phyloP scores from a whole-genome alignment of 176 grass and related monocot species.

The Ensete ventricosum region DNA sequence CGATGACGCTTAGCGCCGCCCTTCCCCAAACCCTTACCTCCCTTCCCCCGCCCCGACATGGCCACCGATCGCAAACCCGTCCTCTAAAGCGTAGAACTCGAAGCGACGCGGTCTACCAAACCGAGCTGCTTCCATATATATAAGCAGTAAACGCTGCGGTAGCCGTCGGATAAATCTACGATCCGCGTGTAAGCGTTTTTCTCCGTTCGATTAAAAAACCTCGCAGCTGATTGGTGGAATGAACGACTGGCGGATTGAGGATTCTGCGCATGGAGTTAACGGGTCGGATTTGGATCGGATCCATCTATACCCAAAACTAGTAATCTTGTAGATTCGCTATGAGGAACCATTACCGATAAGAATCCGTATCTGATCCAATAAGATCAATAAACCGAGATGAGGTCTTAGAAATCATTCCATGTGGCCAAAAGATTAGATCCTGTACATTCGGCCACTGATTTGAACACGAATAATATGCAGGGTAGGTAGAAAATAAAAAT shows the following conservation, averaged over 20 bases:
- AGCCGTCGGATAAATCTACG: neutral
- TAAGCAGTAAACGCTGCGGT: neutral
- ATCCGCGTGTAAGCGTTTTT: neutral
- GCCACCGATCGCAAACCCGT: neutral
- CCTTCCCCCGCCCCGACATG: constrained; percentile 1
- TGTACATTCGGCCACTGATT: too few relatives aligned
- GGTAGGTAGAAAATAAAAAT: too few relatives aligned
- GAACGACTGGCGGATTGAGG: neutral
- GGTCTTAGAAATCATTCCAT: too few relatives aligned
- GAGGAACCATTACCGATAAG: too few relatives aligned
- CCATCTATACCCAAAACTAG: too few relatives aligned
- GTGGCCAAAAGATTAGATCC: too few relatives aligned
- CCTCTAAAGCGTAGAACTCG: neutral
- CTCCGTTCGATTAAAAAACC: neutral
- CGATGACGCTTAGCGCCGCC: constrained; percentile 17
- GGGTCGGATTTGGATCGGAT: too few relatives aligned
- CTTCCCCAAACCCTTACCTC: neutral
- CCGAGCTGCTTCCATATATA: neutral
- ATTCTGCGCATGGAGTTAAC: too few relatives aligned
- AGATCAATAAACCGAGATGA: too few relatives aligned
- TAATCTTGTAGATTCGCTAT: too few relatives aligned
- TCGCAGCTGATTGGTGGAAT: neutral
- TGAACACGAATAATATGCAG: too few relatives aligned
- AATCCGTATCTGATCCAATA: too few relatives aligned
- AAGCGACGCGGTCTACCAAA: neutral